These are phyloP conservation scores for Globisporangium iwayamae DNA, from an alignment of 352 stramenopile genomes.

Conservation along the genomic window DNA sequence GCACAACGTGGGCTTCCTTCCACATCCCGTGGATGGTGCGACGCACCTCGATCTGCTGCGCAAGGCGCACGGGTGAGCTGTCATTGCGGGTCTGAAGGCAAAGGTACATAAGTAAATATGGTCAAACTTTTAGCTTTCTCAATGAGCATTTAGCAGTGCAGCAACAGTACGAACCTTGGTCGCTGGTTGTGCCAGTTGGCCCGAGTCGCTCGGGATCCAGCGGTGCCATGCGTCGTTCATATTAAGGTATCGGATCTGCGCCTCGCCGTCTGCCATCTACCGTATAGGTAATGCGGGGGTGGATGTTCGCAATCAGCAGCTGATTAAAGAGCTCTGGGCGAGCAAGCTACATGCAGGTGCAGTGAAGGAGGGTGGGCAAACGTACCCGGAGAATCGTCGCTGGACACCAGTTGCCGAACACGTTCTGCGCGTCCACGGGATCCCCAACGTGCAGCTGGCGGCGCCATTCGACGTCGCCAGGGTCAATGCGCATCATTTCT, in stretches of 20 bases:
- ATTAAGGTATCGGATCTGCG: slow-evolving; percentile 70
- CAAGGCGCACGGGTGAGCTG: slow-evolving; percentile 53
- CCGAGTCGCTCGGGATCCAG: slow-evolving; percentile 65
- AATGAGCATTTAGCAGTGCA: not conserved
- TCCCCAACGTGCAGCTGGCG: slow-evolving; percentile 61
- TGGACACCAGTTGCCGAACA: slow-evolving; percentile 84
- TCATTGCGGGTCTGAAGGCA: slow-evolving; percentile 46
- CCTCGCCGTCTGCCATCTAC: slow-evolving; percentile 57
- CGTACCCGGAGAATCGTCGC: slow-evolving; percentile 46
- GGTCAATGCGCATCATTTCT: slow-evolving; percentile 85
- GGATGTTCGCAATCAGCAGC: not conserved
- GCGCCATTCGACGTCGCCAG: slow-evolving; percentile 67
- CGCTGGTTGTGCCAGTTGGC: slow-evolving; percentile 46
- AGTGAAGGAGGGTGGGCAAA: not conserved
- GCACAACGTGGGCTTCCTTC: slow-evolving; percentile 65
- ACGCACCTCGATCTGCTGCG: slow-evolving; percentile 70
- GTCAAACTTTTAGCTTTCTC: not conserved
- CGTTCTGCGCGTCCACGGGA: slow-evolving; percentile 70
- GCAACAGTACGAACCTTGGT: slow-evolving; percentile 38
- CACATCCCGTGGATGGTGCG: slow-evolving; percentile 35
- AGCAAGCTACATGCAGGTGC: not conserved
- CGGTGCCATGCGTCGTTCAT: slow-evolving; percentile 79
- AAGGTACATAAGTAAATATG: too few species aligned
- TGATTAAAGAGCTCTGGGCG: not conserved
- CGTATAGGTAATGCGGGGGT: not conserved